These are phyloP conservation scores for Pulveroboletus sp. DNA, from an alignment of 768 basidiomycete species.

Conservation along the genomic window DNA sequence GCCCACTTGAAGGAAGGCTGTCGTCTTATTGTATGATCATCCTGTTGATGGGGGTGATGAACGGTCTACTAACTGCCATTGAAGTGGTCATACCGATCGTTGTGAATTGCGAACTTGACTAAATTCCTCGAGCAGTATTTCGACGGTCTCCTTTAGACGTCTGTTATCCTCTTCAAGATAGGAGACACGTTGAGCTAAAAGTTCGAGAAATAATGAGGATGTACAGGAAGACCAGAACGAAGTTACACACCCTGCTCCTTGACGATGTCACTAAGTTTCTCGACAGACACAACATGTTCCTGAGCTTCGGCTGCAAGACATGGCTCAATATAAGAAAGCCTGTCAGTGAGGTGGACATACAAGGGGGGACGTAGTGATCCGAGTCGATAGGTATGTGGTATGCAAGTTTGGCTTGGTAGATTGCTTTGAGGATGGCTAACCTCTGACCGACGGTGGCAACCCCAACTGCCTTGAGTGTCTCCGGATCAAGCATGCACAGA, in stretches of 20 bases:
- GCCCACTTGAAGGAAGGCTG: slow-evolving; percentile 91
- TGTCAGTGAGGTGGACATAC: slow-evolving; percentile 42
- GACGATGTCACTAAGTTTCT: slow-evolving; percentile 61
- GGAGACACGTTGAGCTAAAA: slow-evolving; percentile 63
- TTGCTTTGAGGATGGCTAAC: slow-evolving; percentile 84
- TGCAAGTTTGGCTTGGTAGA: slow-evolving; percentile 84
- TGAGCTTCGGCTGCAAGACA: slow-evolving; percentile 49
- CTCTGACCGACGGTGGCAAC: slow-evolving; percentile 89
- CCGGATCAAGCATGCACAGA: slow-evolving; percentile 77
- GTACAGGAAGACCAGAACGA: background rate
- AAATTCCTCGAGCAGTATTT: slow-evolving; percentile 64
- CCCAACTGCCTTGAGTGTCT: slow-evolving; percentile 80
- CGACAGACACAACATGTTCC: slow-evolving; percentile 54
- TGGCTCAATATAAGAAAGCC: background rate
- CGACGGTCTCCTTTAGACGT: slow-evolving; percentile 57
- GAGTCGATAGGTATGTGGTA: slow-evolving; percentile 79
- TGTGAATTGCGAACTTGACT: slow-evolving; percentile 36
- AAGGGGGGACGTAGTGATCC: slow-evolving; percentile 85
- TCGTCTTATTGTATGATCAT: slow-evolving; percentile 49
- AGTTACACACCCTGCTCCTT: slow-evolving; percentile 64
- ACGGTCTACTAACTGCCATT: slow-evolving; percentile 1
- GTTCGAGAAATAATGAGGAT: slow-evolving; percentile 4
- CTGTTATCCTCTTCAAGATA: slow-evolving; percentile 76
- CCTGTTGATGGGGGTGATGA: slow-evolving; percentile 20
- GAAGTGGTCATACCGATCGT: slow-evolving; percentile 14